Evolutionary conservation across 2,329 filamentous ascomycete genomes (phyloP).

Genomic region (Microcyclospora tardicrescens): DNA sequence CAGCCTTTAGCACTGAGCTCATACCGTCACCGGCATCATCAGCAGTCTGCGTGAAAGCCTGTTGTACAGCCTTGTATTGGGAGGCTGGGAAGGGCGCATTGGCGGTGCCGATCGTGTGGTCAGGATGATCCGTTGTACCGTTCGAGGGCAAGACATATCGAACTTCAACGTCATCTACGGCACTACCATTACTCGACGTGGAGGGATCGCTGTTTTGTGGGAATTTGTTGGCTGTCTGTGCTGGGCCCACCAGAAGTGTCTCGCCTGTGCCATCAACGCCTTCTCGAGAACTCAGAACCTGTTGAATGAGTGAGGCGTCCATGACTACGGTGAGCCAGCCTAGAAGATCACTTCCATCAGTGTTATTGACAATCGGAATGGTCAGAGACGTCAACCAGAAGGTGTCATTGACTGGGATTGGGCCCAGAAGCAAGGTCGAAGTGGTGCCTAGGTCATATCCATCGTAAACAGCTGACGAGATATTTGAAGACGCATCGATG

Average conservation of each 20-base stretch:
- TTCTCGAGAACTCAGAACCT: constrained; percentile 50
- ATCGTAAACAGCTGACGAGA: constrained; percentile 28
- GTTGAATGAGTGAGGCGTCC: constrained; percentile 50
- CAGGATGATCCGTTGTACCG: constrained; percentile 15
- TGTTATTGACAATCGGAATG: constrained; percentile 60
- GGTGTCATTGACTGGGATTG: constrained; percentile 56
- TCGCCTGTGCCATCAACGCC: constrained; percentile 59
- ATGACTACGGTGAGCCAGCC: constrained; percentile 78
- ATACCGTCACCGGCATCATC: constrained; percentile 50
- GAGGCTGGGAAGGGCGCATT: constrained; percentile 45
- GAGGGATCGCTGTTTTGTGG: constrained; percentile 18
- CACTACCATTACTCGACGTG: constrained; percentile 14
- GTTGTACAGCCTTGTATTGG: constrained; percentile 49
- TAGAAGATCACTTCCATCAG: constrained; percentile 48
- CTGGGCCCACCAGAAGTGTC: constrained; percentile 58
- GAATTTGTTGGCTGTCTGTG: constrained; percentile 48
- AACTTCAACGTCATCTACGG: constrained; percentile 10
- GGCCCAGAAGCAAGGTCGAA: constrained; percentile 62
- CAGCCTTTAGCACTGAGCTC: constrained; percentile 43
- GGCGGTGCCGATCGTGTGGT: constrained; percentile 24
- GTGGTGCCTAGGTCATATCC: constrained; percentile 22
- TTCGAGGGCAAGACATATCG: constrained; percentile 19
- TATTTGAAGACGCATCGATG: constrained; percentile 20
- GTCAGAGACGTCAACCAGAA: constrained; percentile 72
- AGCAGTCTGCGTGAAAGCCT: constrained; percentile 41